Base-by-base conservation (phyloP, 805 yeast genomes). In the Pichia membranifaciens region DNA sequence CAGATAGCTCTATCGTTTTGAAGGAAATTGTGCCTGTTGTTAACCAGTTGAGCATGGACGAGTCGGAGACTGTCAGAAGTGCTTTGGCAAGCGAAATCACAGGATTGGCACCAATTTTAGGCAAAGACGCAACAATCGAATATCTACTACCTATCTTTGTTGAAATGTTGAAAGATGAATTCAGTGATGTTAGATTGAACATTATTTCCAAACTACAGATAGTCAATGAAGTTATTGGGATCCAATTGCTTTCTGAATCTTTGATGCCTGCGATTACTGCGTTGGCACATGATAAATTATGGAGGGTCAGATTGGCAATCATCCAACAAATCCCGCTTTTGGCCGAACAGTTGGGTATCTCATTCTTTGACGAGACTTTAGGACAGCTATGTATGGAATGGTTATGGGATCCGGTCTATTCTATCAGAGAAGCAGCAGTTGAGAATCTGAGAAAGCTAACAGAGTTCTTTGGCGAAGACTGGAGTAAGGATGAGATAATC, bases 241-340 rank as follows among this genome's bases (percentile, higher is more conserved):
- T 93, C 54, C 90, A 84, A 57, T 71, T 86, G 51, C 74, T 93
- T 54, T 83, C 96, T 22, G 90, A 89, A 58, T 84, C 89, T 35
- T 73, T 93, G 53, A 74, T 93, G 55, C 99, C 99, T 3, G 98
- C 99, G 3, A 91, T 93, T 55, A 83, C 95, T 10, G 96, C 91
- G 56, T 75, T 93, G 55, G 98, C 99, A 10, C 90, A 89, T 62
- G 99, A 93, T 69, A 84, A 84, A 59, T 91, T 90, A 62, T 93
- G 99, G 99, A 81, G 99, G 61, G 97, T 93, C 25, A 81, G 98
- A 63, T 75, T 93, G 63, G 98, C 98, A 10, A 93, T 93, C 52
- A 93, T 93, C 60, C 96, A 93, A 65, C 93, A 93, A 69, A 88
- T 90, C 55, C 99, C 99, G 28, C 75, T 91, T 53, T 73, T 93